Percentiles rank a stretch among this genome's conserved stretches.
These are phyloP conservation scores for Crinitomyces ghanaensis DNA, from an alignment of 805 yeast genomes.

Conservation along the genomic window DNA sequence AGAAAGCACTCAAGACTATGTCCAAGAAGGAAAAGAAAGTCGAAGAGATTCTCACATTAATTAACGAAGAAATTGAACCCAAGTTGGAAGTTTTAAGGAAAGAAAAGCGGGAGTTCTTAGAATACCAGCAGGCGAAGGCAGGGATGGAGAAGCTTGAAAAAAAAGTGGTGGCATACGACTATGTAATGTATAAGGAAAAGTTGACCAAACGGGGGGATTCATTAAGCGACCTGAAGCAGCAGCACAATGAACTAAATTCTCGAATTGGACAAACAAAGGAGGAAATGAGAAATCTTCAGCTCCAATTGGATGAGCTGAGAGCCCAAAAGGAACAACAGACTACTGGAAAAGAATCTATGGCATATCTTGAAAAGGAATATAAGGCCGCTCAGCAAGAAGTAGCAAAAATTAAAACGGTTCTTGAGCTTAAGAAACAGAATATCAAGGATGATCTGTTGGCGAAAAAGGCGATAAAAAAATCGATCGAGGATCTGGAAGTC, in stretches of 20 bases:
- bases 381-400: conserved; percentile 46
- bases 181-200: conserved; percentile 32
- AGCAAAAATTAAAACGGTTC: conserved; percentile 56
- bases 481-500: conserved; percentile 27
- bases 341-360: conserved; percentile 47
- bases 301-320: conserved; percentile 48
- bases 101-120: conserved; percentile 74
- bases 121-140: conserved; percentile 74
- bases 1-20: conserved; percentile 85
- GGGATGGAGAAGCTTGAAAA: conserved; percentile 66
- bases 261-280: conserved; percentile 35
- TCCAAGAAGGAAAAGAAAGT: conserved; percentile 79
- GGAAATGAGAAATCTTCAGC: conserved; percentile 49
- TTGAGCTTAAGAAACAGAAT: conserved; percentile 46
- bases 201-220: conserved; percentile 31
- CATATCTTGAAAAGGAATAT: conserved; percentile 49
- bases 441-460: conserved; percentile 41
- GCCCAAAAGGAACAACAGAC: conserved; percentile 44
- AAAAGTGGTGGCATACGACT: conserved; percentile 71
- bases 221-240: conserved; percentile 4
- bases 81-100: conserved; percentile 67
- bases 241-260: conserved; percentile 31
- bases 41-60: conserved; percentile 57
- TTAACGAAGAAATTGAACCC: conserved; percentile 87
- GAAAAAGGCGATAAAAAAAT: conserved; percentile 27